phyloP scores from a whole-genome alignment of 2,329 filamentous ascomycete genomes.

The Grosmannia clavigera region DNA sequence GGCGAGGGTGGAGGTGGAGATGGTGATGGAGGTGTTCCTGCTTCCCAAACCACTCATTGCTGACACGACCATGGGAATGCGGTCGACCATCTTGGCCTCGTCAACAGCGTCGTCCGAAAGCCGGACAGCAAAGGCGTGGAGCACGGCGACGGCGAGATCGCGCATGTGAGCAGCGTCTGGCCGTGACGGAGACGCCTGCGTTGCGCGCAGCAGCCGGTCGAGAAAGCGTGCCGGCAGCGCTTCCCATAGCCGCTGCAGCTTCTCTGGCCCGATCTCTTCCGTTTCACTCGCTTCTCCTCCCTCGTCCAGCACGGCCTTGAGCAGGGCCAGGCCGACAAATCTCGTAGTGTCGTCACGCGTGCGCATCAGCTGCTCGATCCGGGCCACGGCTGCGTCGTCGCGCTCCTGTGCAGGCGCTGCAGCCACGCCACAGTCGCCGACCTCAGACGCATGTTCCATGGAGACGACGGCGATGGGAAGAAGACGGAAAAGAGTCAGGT shows the following conservation, averaged over 20 bases:
- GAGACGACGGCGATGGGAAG: background rate
- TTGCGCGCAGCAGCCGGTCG: slow-evolving; percentile 46
- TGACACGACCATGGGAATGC: slow-evolving; percentile 40
- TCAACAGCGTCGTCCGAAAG: slow-evolving; percentile 30
- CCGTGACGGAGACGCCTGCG: slow-evolving; percentile 10
- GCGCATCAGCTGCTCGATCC: slow-evolving; percentile 42
- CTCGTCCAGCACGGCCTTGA: slow-evolving; percentile 55
- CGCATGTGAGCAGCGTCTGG: slow-evolving; percentile 47
- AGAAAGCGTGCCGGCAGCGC: slow-evolving; percentile 50
- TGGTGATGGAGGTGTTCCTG: background rate
- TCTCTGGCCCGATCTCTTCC: too few relatives aligned
- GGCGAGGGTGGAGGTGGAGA: slow-evolving; percentile 35
- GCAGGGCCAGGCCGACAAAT: slow-evolving; percentile 54
- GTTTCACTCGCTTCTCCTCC: background rate
- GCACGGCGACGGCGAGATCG: slow-evolving; percentile 47
- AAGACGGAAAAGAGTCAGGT: background rate
- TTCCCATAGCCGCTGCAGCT: slow-evolving; percentile 41
- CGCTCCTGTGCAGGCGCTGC: background rate
- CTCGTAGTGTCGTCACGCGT: slow-evolving; percentile 54
- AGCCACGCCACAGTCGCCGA: background rate
- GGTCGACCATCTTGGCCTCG: slow-evolving; percentile 34
- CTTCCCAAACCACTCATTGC: slow-evolving; percentile 35
- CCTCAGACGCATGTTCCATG: background rate
- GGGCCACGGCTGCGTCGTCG: slow-evolving; percentile 23
- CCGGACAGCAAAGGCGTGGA: slow-evolving; percentile 45